Base-by-base conservation (phyloP, 2,329 filamentous ascomycete species). In the Chaetomium globosum region DNA sequence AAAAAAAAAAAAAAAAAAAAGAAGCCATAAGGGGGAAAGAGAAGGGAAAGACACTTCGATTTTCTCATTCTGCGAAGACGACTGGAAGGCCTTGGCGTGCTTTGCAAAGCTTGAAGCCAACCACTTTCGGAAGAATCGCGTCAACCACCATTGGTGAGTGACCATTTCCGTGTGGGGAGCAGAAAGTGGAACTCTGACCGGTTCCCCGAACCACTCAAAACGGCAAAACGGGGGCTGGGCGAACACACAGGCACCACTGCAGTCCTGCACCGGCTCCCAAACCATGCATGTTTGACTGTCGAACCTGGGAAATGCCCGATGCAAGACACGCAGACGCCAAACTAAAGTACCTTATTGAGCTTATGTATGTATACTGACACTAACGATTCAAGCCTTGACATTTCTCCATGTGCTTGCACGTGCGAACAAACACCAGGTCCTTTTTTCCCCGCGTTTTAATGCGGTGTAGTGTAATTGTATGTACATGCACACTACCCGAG, bases 41-140 rank as follows among this genome's bases (percentile, higher is more conserved):
- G 7, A 43, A n/a, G 6, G 7, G 13, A 43, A 43, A n/a, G 39
- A 43, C 4, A 0, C n/a, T n/a, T 43, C 36, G 16, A 39, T 19
- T 16, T 16, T 43, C 39, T 43, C 39, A 43, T 43, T 43, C 16
- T 19, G 19, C 39, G 36, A 12, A 39, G 12, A 16, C 16, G 39
- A n/a, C 19, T 43, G 39, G 36, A 39, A 39, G 36, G 36, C 36
- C 16, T 39, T 12, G 48, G 48, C 48, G 49, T 13, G 19, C 16
- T 52, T 16, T 26, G 49, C 49, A 52, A 52, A 53, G 52, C 13
- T 23, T 53, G 19, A 36, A 58, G 31, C 54, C 46, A 63, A 58
- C 54, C 48, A 23, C 43, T 57, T 57, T 26, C 31, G 60, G 60
- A 51, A 63, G 53, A 46, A 48, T 53, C 52, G 53, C 55, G 48